Percentiles rank a stretch among this genome's conserved stretches.
Conservation (phyloP, 2,329 filamentous ascomycete genomes). For the Penicillium aurantiogriseum region DNA sequence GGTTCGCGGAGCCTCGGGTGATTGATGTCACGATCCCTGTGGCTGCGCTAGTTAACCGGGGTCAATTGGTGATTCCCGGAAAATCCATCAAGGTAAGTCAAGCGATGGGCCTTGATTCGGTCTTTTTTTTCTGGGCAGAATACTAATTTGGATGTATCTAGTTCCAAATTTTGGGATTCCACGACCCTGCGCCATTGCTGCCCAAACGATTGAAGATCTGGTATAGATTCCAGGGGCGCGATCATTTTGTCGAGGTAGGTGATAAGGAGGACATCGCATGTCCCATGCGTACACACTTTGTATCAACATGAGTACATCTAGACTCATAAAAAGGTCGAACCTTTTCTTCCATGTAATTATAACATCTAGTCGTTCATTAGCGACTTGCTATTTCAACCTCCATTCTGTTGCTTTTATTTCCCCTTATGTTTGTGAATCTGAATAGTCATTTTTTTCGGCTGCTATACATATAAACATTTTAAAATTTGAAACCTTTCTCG, state of each 20-base stretch:
- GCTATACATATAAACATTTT: accelerated
- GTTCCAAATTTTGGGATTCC: slow-evolving; percentile 46
- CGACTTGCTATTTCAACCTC: not conserved
- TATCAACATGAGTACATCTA: slow-evolving; percentile 14
- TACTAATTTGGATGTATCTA: slow-evolving; percentile 24
- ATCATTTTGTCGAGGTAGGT: slow-evolving; percentile 39
- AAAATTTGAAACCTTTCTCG: not conserved
- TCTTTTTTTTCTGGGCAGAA: not conserved
- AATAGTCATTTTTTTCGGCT: too few species aligned
- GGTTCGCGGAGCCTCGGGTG: slow-evolving; percentile 25
- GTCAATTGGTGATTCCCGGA: slow-evolving; percentile 41
- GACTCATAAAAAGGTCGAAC: not conserved
- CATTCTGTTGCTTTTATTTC: not conserved
- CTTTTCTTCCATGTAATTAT: slow-evolving; percentile 17
- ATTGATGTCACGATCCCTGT: slow-evolving; percentile 46
- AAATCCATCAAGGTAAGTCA: slow-evolving; percentile 37
- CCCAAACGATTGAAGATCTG: slow-evolving; percentile 43
- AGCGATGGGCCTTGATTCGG: not conserved
- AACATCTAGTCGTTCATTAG: slow-evolving; percentile 10
- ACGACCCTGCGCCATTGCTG: slow-evolving; percentile 44
- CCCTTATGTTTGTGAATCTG: not conserved
- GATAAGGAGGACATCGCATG: slow-evolving; percentile 40
- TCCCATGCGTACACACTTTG: slow-evolving; percentile 41
- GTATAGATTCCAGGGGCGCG: slow-evolving; percentile 42
- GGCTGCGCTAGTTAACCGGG: slow-evolving; percentile 45